Conservation (phyloP, 371 early-diverging fungal genomes). For the Lichtheimia ramosa region DNA sequence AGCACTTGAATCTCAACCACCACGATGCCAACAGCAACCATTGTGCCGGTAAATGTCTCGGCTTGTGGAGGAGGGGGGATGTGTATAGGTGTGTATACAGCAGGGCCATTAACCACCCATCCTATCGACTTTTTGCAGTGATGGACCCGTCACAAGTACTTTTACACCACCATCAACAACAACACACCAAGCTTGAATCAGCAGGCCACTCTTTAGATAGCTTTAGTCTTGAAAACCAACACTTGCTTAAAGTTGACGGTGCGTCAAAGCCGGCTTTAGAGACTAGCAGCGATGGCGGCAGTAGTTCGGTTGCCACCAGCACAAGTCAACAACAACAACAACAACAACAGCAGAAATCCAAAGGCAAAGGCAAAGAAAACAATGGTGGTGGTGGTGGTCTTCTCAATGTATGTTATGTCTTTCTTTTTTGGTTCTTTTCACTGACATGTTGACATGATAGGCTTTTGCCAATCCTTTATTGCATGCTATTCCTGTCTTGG, state of each 20-base stretch:
- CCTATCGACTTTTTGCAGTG: no score
- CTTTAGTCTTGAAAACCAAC: background rate
- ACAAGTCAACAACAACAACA: background rate
- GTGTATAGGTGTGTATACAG: background rate
- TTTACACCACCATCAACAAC: constrained; percentile 1
- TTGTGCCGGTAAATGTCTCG: constrained; percentile 5
- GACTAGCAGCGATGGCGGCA: no score
- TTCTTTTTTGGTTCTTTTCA: background rate
- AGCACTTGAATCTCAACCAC: constrained; percentile 15
- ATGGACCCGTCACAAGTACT: background rate
- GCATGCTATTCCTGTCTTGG: constrained; percentile 53
- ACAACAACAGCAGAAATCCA: background rate
- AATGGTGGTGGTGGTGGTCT: constrained; percentile 25
- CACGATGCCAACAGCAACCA: constrained; percentile 12
- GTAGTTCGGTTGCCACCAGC: no score
- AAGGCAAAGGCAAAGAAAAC: constrained; percentile 12
- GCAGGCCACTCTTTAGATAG: background rate
- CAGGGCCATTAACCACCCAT: background rate
- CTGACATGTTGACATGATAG: constrained; percentile 15
- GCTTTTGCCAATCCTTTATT: constrained; percentile 49
- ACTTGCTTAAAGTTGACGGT: no score
- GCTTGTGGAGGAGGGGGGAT: background rate
- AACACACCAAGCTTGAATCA: background rate
- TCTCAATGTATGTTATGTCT: constrained; percentile 19
- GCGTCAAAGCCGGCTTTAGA: no score